Percentiles rank a stretch among this genome's conserved stretches.
phyloP scores from a whole-genome alignment of 1,284 basidiomycete genomes.

The Coniferiporia sulphurascens region DNA sequence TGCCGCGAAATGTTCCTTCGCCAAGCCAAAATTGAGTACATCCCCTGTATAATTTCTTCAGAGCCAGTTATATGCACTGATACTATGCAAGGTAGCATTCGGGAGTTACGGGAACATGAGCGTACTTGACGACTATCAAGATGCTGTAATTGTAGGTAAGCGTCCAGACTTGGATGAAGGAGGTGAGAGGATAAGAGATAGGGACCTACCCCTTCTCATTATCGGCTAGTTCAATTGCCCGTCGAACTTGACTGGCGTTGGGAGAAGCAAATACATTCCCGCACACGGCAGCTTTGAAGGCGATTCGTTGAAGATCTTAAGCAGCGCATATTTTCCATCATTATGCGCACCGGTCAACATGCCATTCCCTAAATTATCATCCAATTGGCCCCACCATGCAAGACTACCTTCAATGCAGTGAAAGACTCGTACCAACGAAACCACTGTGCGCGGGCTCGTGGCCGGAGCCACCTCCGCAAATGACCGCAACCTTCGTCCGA shows the following conservation, averaged over 20 bases:
- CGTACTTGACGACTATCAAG: conserved; percentile 81
- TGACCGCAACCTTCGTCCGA: conserved; percentile 68
- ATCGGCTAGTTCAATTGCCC: conserved; percentile 74
- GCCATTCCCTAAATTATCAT: conserved; percentile 52
- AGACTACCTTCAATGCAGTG: not conserved
- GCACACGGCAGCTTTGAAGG: conserved; percentile 65
- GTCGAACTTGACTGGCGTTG: conserved; percentile 75
- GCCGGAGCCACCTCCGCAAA: conserved; percentile 89
- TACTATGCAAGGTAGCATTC: not conserved
- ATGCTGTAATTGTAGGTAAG: conserved; percentile 40
- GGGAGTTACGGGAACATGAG: not conserved
- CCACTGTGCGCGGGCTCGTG: conserved; percentile 88
- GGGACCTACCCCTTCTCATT: conserved; percentile 68
- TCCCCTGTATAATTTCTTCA: conserved; percentile 83
- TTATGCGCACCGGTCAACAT: conserved; percentile 60
- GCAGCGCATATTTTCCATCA: not conserved
- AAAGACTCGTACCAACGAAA: conserved; percentile 55
- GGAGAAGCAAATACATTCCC: conserved; percentile 89
- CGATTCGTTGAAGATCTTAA: conserved; percentile 12
- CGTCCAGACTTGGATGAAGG: conserved; percentile 6
- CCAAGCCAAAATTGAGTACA: conserved; percentile 89
- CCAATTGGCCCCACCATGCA: not conserved
- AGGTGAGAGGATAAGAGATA: not conserved
- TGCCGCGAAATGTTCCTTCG: conserved; percentile 80
- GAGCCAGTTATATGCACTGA: conserved; percentile 10